Percentiles rank a stretch among this genome's conserved stretches.
phyloP scores from a whole-genome alignment of 306 rosid species.

The Biancaea sappan region DNA sequence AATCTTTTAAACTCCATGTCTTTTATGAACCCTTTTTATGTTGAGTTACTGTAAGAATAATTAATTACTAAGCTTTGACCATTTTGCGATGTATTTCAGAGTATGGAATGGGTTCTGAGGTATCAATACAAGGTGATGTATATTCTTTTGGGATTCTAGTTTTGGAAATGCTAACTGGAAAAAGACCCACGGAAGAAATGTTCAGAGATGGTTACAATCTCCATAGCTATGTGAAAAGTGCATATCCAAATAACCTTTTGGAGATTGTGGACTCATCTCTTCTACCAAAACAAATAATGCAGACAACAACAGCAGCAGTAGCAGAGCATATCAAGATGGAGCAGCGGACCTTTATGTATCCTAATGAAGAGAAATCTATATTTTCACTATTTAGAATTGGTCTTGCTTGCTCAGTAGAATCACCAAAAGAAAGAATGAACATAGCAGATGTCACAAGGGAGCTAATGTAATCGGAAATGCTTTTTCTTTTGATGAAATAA shows the following conservation, averaged over 20 bases:
- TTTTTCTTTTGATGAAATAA: neutral
- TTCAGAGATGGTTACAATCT: conserved; percentile 12
- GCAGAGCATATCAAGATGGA: neutral
- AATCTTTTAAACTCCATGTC: neutral
- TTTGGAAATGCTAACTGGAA: neutral
- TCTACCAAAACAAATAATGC: neutral
- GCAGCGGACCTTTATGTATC: neutral
- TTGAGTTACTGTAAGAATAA: neutral
- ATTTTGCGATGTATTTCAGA: neutral
- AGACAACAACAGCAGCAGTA: neutral
- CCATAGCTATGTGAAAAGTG: neutral
- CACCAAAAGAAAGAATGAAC: neutral
- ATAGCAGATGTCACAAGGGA: neutral
- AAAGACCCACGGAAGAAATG: conserved; percentile 7
- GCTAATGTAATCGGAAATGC: neutral
- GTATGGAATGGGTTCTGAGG: neutral
- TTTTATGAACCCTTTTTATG: neutral
- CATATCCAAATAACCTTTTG: neutral
- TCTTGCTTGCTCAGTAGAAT: conserved; percentile 6
- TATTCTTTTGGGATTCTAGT: conserved; percentile 8
- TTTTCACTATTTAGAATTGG: neutral
- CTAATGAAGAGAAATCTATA: neutral
- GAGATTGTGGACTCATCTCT: neutral
- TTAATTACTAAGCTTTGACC: neutral
- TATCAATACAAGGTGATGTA: neutral